A percentile compares a stretch with the other conserved stretches of the same genome.
These are phyloP conservation scores for Russula vinacea DNA, from an alignment of 768 basidiomycete genomes.

Conservation along the genomic window DNA sequence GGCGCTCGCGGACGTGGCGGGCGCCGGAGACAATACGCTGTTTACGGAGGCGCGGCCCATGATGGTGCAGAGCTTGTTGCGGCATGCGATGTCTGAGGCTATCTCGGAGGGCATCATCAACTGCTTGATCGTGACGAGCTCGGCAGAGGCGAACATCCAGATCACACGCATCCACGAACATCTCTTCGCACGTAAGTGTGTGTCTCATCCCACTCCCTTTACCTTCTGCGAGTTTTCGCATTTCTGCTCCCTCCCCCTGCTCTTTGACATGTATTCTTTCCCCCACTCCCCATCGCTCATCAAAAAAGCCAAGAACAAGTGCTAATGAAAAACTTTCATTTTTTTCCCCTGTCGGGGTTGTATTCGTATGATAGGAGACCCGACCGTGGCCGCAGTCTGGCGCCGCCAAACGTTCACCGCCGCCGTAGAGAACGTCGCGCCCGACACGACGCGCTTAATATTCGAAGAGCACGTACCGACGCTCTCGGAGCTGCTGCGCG, in stretches of 20 bases:
- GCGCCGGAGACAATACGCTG: constrained; percentile 43
- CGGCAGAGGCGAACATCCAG: constrained; percentile 78
- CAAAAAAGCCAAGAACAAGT: not conserved
- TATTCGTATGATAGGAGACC: constrained; percentile 68
- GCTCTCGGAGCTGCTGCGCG: constrained; percentile 51
- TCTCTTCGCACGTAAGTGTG: constrained; percentile 69
- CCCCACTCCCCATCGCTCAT: not conserved
- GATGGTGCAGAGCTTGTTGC: constrained; percentile 73
- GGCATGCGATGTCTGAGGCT: constrained; percentile 76
- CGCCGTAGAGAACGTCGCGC: constrained; percentile 72
- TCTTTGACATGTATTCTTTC: not conserved
- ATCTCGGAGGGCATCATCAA: constrained; percentile 80
- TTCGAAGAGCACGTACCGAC: constrained; percentile 69
- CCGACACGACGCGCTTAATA: constrained; percentile 64
- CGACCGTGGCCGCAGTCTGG: constrained; percentile 88
- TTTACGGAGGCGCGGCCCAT: constrained; percentile 47
- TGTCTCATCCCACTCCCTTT: not conserved
- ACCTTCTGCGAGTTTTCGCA: not conserved
- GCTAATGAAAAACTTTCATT: not conserved
- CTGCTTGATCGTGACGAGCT: constrained; percentile 82
- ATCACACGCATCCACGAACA: constrained; percentile 86
- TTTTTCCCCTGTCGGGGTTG: no score
- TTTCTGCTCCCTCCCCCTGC: not conserved
- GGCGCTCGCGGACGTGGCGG: constrained; percentile 56
- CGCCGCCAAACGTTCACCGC: constrained; percentile 86